Evolutionary conservation across 805 yeast species (phyloP), one percentile per base, ranked within the genome.

Genomic region (Diddensiella santjacobensis): DNA sequence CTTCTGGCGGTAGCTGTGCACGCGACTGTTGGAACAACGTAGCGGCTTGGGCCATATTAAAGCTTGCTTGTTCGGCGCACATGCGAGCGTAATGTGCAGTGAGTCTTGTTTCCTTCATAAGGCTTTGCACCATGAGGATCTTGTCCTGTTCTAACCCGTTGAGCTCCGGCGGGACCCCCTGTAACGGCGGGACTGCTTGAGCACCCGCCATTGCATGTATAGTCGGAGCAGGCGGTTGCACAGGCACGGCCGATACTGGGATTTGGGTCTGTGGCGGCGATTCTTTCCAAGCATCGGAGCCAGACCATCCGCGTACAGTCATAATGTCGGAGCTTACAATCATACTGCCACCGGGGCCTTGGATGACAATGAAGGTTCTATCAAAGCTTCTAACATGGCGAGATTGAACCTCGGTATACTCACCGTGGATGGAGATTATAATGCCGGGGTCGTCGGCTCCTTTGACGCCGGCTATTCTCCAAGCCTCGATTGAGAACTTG

Each of bases 281-380:
- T 40, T 45, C 54, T 36, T 48, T 49, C 90, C 91, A 87, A 0
- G 87, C 75, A 22, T 75, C 71, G 20, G 67, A 57, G 3, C 78
- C 80, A 1, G 81, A 73, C 55, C 69, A 74, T 4, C 82, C 74
- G 54, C 95, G 79, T 2, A 93, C 67, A 13, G 81, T 72, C 45
- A 93, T 71, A 62, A 87, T 64, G 66, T 93, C 99, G 29, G 95
- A 84, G 13, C 96, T 96, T 24, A 93, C 80, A n/a, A 88, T 71
- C 71, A 87, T 79, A 24, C 79, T 70, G 3, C 89, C 85, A 48
- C 76, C 75, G 15, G 81, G 77, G 11, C 83, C 84, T 1, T 82
- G 83, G 1, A 89, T 82, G 22, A 86, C 70, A n/a, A 87, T 72
- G 62, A 93, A 81, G 0, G 83, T 74, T 61, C 99, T 76, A 64